phyloP scores from a whole-genome alignment of 2,329 filamentous ascomycete species.

The Xylariaceae sp. region DNA sequence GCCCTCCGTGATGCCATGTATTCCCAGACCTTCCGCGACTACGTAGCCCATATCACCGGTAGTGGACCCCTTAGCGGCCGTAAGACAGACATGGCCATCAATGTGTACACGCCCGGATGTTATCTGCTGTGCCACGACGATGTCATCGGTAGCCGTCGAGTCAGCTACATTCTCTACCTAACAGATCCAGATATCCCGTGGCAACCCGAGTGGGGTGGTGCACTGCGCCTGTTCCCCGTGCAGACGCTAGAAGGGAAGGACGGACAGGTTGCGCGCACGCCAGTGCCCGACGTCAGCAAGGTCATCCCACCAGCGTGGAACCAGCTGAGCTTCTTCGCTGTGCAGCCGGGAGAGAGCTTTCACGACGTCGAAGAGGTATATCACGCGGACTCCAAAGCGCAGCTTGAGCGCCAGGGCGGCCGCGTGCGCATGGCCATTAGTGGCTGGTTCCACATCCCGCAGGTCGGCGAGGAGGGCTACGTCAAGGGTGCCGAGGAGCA shows the following conservation, averaged over 20 bases:
- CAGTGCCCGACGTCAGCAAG: conserved; percentile 77
- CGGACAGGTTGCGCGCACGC: conserved; percentile 78
- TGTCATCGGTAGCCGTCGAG: conserved; percentile 93
- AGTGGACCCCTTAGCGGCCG: conserved; percentile 86
- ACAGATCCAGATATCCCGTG: conserved; percentile 90
- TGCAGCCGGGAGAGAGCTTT: conserved; percentile 98
- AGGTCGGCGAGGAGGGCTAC: conserved; percentile 90
- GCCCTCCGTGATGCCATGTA: conserved; percentile 93
- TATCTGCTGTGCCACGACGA: conserved; percentile 97
- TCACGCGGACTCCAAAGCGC: conserved; percentile 64
- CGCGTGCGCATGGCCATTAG: conserved; percentile 96
- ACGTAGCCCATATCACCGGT: conserved; percentile 83
- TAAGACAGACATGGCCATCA: conserved; percentile 99
- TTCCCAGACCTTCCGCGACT: conserved; percentile 86
- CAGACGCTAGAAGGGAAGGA: conserved; percentile 68
- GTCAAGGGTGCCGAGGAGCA: conserved; percentile 87
- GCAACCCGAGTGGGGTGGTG: conserved; percentile 92
- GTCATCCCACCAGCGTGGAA: conserved; percentile 95
- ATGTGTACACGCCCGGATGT: conserved; percentile 95
- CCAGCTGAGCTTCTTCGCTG: conserved; percentile 96
- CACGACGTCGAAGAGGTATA: conserved; percentile 99
- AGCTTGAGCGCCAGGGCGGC: conserved; percentile 71
- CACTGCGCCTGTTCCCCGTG: conserved; percentile 83
- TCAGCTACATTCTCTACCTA: conserved; percentile 97
- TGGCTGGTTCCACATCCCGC: conserved; percentile 98